These are phyloP conservation scores for Psilocybe mexicana DNA, from an alignment of 1,284 basidiomycete species.

Conservation along the genomic window DNA sequence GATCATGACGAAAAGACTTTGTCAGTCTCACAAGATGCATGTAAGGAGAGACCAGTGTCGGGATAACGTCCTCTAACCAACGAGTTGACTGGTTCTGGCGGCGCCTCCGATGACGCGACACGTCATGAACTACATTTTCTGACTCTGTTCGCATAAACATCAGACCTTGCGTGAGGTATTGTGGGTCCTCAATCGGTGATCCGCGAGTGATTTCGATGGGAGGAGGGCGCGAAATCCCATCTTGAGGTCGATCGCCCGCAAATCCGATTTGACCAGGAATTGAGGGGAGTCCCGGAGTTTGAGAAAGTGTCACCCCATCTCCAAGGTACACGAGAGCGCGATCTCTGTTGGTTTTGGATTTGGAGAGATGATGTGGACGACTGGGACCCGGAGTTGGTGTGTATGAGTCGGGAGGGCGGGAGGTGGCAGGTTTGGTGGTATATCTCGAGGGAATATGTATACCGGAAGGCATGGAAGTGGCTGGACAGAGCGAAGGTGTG, in stretches of 20 bases:
- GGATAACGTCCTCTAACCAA: not conserved
- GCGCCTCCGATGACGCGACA: no score
- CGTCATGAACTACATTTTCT: not conserved
- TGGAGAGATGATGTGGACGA: not conserved
- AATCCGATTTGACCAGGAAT: not conserved
- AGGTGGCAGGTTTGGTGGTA: no score
- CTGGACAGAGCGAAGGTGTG: no score
- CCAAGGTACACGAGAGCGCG: not conserved
- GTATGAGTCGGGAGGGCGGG: not conserved
- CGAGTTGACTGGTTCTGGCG: not conserved
- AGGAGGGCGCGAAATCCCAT: not conserved
- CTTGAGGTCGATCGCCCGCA: not conserved
- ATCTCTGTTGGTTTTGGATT: no score
- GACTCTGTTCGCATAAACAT: not conserved
- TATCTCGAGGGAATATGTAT: no score
- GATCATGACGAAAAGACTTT: not conserved
- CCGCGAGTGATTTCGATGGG: not conserved
- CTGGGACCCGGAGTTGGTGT: not conserved
- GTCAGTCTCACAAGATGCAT: not conserved
- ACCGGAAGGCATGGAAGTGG: no score
- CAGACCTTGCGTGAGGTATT: not conserved
- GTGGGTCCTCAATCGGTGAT: not conserved
- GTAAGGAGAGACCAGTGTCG: not conserved
- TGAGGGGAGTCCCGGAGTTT: not conserved
- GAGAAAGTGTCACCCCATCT: not conserved